Conservation (phyloP, 805 yeast species). For the Saturnispora mendoncae region DNA sequence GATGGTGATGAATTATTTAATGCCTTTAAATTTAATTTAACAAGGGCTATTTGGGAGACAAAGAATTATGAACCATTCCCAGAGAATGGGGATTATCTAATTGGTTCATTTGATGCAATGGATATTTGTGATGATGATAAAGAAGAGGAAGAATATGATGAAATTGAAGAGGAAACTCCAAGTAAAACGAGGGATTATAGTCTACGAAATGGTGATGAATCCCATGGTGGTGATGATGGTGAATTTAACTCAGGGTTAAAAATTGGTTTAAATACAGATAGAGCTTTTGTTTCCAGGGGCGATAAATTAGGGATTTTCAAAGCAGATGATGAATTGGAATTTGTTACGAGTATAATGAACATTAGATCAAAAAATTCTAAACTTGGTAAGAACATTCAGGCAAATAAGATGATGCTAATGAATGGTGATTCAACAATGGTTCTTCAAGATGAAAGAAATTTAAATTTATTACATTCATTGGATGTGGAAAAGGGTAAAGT, state of each 20-base stretch:
- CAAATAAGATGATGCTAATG: constrained; percentile 67
- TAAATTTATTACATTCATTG: constrained; percentile 52
- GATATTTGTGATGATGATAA: constrained; percentile 27
- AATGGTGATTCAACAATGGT: constrained; percentile 63
- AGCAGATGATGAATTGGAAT: constrained; percentile 48
- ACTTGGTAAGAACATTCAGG: constrained; percentile 32
- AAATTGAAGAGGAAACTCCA: constrained; percentile 16
- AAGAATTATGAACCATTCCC: constrained; percentile 44
- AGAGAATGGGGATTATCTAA: constrained; percentile 39
- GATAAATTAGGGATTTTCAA: constrained; percentile 74
- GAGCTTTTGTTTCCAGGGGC: constrained; percentile 75
- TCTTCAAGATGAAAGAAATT: constrained; percentile 44
- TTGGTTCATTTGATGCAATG: constrained; percentile 39
- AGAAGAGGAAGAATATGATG: constrained; percentile 27
- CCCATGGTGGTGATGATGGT: constrained; percentile 26
- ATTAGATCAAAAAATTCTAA: constrained; percentile 43
- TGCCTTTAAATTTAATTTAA: constrained; percentile 44
- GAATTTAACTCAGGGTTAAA: constrained; percentile 52
- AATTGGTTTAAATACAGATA: constrained; percentile 59
- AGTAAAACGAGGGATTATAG: too few relatives aligned
- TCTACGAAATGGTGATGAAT: constrained; percentile 4
- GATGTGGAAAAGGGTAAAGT: constrained; percentile 73
- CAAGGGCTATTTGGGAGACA: constrained; percentile 53
- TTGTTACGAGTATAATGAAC: constrained; percentile 58
- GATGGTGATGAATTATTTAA: constrained; percentile 31